Evolutionary conservation across 129 eudicot species (phyloP), one percentile per base, ranked within the genome.

Genomic region (Artemisia tridentata): DNA sequence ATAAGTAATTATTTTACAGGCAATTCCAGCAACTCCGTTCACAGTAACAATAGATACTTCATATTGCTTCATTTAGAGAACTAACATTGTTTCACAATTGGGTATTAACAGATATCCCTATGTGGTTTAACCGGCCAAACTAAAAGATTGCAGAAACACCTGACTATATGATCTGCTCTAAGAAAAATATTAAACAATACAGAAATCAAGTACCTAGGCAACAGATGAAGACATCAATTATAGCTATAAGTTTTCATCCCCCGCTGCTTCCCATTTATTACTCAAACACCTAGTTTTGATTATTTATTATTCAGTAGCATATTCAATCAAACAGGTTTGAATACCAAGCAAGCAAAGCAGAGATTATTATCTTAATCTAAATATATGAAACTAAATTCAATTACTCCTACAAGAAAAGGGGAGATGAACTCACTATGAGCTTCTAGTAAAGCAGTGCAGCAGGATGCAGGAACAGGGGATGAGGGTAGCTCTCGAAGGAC

Each of bases 401-500:
- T 51, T 3, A 18, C 19, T 63, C 63, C 70, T 19, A 38, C 54
- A 63, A 23, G 48, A 65, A 65, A 41, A 56, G 29, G 11, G 27
- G 10, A 67, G 72, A 74, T 64, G 78, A 69, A 82, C 95, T 84
- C 80, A 91, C 98, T 91, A 31, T 86, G 84, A 62, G 98, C 93
- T 72, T 91, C 98, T 79, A 91, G 71, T 67, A 91, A 73, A 31
- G 96, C 89, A 74, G 96, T 91, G 78, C 98, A 91, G 82, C 98
- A 88, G 65, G 96, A 91, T 64, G 97, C 95, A 66, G 97, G 97
- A 88, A 92, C 98, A 8, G 98, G 98, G 72, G 98, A 92, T 56
- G 98, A 92, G 55, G 98, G 98, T 45, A 92, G 86, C 88, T 88
- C 98, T 67, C 98, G 89, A 68, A 91, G 98, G 69, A 91, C 93